phyloP scores from a whole-genome alignment of 2,329 filamentous ascomycete species.

The Penicillium sp. region DNA sequence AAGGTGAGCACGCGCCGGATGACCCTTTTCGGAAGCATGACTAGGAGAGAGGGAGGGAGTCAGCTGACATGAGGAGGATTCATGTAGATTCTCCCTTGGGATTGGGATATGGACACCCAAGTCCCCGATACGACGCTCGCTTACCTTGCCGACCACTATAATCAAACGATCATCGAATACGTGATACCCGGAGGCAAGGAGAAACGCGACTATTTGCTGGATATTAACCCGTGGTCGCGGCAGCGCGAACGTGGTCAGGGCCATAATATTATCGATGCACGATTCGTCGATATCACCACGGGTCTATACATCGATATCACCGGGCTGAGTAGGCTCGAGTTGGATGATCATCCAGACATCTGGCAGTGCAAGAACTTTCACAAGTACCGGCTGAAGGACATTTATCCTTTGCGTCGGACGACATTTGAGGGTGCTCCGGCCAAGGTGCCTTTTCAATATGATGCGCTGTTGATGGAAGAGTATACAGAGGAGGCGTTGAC shows the following conservation, averaged over 20 bases:
- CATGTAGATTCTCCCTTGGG: conserved; percentile 75
- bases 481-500: conserved; percentile 47
- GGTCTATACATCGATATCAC: conserved; percentile 87
- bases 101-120: conserved; percentile 84
- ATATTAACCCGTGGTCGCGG: conserved; percentile 74
- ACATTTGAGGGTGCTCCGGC: conserved; percentile 76
- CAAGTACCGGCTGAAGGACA: conserved; percentile 70
- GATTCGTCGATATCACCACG: conserved; percentile 78
- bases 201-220: conserved; percentile 69
- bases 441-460: conserved; percentile 64
- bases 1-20: conserved; percentile 48
- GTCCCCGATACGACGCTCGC: conserved; percentile 70
- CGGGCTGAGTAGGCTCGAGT: conserved; percentile 71
- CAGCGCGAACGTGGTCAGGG: conserved; percentile 69
- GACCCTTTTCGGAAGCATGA: not conserved
- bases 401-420: conserved; percentile 76
- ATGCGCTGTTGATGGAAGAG: conserved; percentile 47
- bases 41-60: not conserved
- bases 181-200: conserved; percentile 49
- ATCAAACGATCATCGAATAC: conserved; percentile 67
- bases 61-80: not conserved
- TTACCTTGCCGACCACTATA: conserved; percentile 69
- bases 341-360: conserved; percentile 63
- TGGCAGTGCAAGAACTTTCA: conserved; percentile 85
- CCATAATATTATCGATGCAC: conserved; percentile 79